Conservation (phyloP, 306 rosid species). For the Glycyrrhiza uralensis region DNA sequence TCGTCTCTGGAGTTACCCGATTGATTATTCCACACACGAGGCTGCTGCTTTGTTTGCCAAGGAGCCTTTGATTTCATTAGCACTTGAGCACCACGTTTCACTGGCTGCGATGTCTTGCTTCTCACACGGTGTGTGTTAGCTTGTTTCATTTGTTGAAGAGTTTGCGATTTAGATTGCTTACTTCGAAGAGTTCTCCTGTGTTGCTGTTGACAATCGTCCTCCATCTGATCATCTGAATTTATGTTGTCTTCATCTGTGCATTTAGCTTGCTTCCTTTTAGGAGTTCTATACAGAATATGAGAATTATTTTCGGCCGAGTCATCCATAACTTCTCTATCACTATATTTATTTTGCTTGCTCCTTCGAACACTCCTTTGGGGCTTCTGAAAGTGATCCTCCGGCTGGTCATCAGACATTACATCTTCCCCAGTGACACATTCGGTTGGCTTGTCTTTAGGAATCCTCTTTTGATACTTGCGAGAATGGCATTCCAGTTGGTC, state of each 20-base stretch:
- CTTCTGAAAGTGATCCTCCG: conserved; percentile 29
- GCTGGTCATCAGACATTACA: conserved; percentile 36
- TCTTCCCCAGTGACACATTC: conserved; percentile 24
- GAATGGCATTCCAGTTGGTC: conserved; percentile 25
- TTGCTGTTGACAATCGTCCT: conserved; percentile 40
- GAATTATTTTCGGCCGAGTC: conserved; percentile 34
- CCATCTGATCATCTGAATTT: conserved; percentile 40
- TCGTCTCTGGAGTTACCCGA: conserved; percentile 24
- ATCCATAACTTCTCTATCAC: conserved; percentile 26
- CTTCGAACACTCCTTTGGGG: conserved; percentile 18
- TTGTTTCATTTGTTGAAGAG: conserved; percentile 45
- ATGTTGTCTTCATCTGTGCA: conserved; percentile 42
- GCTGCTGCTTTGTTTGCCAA: conserved; percentile 42
- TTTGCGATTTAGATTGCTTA: conserved; percentile 46
- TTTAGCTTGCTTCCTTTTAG: conserved; percentile 54
- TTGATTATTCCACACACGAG: conserved; percentile 40
- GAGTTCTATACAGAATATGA: conserved; percentile 37
- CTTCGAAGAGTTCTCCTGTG: conserved; percentile 53
- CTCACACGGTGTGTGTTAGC: conserved; percentile 36
- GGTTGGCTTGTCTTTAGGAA: conserved; percentile 22
- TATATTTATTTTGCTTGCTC: conserved; percentile 26
- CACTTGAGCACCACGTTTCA: conserved; percentile 40
- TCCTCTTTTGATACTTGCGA: conserved; percentile 21
- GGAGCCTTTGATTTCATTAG: conserved; percentile 39
- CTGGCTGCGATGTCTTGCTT: conserved; percentile 34